A percentile compares a stretch with the other conserved stretches of the same genome.
Evolutionary conservation across 495 filamentous ascomycete species (phyloP).

Genomic region (Terfezia claveryi): DNA sequence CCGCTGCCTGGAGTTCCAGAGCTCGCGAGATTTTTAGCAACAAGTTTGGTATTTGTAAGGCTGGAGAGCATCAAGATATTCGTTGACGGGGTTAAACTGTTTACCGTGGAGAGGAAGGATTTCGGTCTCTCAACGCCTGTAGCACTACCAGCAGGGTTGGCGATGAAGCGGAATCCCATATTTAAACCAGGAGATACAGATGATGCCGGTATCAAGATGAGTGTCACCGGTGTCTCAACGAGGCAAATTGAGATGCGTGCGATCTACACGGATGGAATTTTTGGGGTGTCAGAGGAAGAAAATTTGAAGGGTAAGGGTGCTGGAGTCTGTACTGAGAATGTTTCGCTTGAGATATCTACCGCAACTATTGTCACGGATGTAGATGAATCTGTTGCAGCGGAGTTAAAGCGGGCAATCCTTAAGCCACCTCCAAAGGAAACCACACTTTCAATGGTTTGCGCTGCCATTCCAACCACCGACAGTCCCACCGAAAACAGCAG

Average conservation of each 20-base stretch:
- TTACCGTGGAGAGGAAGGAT: conserved; percentile 41
- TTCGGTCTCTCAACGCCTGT: background rate
- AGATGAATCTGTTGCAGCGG: conserved; percentile 40
- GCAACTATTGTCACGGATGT: conserved; percentile 55
- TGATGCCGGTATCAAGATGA: background rate
- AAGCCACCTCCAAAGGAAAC: conserved; percentile 82
- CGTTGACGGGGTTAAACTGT: conserved; percentile 66
- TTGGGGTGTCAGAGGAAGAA: background rate
- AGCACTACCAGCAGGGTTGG: background rate
- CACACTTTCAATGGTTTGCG: conserved; percentile 64
- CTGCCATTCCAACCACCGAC: background rate
- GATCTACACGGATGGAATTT: background rate
- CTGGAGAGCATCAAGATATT: conserved; percentile 70
- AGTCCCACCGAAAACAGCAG: background rate
- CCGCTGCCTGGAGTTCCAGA: conserved; percentile 70
- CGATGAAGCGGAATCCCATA: background rate
- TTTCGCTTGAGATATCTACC: conserved; percentile 73
- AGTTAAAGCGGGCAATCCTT: conserved; percentile 85
- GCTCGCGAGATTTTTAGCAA: conserved; percentile 74
- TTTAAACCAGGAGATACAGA: background rate
- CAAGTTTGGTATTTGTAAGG: conserved; percentile 86
- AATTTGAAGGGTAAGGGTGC: background rate
- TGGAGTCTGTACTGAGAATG: conserved; percentile 21
- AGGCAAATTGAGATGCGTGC: background rate
- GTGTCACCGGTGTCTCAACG: background rate